Evolutionary conservation across 2,329 filamentous ascomycete species (phyloP).

Genomic region (Monilinia vaccinii-corymbosi): DNA sequence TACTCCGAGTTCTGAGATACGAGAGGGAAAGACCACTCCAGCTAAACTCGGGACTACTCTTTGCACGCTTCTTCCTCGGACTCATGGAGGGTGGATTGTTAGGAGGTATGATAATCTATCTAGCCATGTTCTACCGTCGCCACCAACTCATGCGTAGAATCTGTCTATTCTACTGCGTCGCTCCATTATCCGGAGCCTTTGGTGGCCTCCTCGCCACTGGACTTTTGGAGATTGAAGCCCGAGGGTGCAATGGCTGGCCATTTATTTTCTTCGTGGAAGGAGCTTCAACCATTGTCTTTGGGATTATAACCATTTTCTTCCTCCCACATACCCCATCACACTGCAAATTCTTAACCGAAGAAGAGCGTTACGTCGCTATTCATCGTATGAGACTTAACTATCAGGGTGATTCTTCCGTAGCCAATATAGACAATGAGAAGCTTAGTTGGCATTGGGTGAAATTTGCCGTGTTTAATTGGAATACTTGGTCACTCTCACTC

Average conservation of each 20-base stretch:
- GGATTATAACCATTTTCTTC: neutral
- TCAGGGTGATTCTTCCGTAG: neutral
- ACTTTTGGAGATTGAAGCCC: slow-evolving; percentile 16
- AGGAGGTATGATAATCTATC: slow-evolving; percentile 46
- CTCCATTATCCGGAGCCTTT: slow-evolving; percentile 69
- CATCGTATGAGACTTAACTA: slow-evolving; percentile 9
- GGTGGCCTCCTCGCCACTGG: slow-evolving; percentile 58
- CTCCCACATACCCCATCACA: slow-evolving; percentile 8
- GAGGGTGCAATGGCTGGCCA: slow-evolving; percentile 3
- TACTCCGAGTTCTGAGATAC: neutral
- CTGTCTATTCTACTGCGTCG: slow-evolving; percentile 79
- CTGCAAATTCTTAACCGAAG: neutral
- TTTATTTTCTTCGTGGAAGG: slow-evolving; percentile 11
- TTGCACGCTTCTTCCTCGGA: slow-evolving; percentile 39
- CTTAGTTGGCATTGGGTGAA: slow-evolving; percentile 10
- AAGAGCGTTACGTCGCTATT: neutral
- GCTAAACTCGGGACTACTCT: slow-evolving; percentile 31
- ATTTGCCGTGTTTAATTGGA: slow-evolving; percentile 7
- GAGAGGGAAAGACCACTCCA: neutral
- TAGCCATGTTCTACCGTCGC: slow-evolving; percentile 53
- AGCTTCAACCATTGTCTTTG: slow-evolving; percentile 1
- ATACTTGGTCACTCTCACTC: slow-evolving; percentile 2
- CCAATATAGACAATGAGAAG: slow-evolving; percentile 4
- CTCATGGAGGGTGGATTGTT: slow-evolving; percentile 40
- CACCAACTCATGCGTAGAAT: slow-evolving; percentile 74